Evolutionary conservation across 331 rosid species (phyloP).

Genomic region (Phaseolus coccineus): DNA sequence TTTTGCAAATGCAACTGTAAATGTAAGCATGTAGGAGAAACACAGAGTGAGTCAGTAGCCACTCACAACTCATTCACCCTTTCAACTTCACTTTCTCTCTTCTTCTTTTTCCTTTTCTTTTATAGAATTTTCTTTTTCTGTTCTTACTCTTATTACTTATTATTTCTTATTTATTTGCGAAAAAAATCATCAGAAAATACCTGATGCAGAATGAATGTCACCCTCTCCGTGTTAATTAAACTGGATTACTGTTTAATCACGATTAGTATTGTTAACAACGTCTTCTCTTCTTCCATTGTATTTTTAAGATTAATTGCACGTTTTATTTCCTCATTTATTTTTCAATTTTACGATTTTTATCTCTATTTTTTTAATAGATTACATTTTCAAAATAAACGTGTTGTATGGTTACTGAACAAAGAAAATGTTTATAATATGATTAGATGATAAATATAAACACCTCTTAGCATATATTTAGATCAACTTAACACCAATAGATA

Average conservation of each 20-base stretch:
- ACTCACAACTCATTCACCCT: slow-evolving; percentile 31
- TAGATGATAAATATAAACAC: no score
- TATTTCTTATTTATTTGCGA: not conserved
- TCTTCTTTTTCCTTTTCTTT: not conserved
- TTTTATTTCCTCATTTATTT: not conserved
- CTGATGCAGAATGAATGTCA: slow-evolving; percentile 21
- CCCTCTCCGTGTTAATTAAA: not conserved
- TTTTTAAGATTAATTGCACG: not conserved
- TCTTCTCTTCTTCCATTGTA: not conserved
- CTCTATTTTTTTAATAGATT: not conserved
- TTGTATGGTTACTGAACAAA: no score
- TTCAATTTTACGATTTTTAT: not conserved
- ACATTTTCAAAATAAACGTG: no score
- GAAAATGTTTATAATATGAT: no score
- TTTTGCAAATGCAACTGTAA: slow-evolving; percentile 8
- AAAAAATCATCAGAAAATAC: slow-evolving; percentile 25
- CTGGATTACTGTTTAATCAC: slow-evolving; percentile 12
- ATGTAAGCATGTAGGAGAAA: slow-evolving; percentile 3
- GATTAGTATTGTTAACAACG: not conserved
- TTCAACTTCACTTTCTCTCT: not conserved
- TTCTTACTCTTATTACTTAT: not conserved
- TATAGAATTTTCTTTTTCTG: not conserved
- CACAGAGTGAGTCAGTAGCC: slow-evolving; percentile 48
- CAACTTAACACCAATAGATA: no score
- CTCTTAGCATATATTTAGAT: no score